Evolutionary conservation across 2,329 filamentous ascomycete species (phyloP).

Genomic region (Aspergillus quadricinctus): DNA sequence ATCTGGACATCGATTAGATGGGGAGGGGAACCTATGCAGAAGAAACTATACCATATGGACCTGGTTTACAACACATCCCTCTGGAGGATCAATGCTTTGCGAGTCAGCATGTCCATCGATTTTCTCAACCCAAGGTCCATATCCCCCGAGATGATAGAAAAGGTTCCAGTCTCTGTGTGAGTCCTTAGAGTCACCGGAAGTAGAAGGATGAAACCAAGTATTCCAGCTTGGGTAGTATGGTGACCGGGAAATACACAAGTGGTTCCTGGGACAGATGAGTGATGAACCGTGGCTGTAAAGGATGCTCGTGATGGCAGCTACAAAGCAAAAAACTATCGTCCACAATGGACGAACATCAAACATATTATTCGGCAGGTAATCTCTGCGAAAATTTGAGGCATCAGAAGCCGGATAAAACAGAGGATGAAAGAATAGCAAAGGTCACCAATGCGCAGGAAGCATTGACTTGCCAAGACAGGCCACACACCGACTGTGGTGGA

Average conservation of each 20-base stretch:
- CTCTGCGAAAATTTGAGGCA: background rate
- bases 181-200: background rate
- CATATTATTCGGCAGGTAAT: conserved; percentile 4
- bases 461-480: background rate
- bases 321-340: conserved; percentile 4
- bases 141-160: conserved; percentile 51
- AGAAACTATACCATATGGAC: conserved; percentile 52
- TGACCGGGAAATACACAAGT: background rate
- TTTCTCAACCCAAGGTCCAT: conserved; percentile 54
- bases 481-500: background rate
- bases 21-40: background rate
- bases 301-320: conserved; percentile 9
- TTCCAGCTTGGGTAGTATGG: conserved; percentile 17
- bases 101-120: conserved; percentile 28
- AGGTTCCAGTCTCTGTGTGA: conserved; percentile 43
- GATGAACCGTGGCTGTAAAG: conserved; percentile 2
- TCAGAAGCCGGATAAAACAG: too few species aligned
- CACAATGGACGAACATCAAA: background rate
- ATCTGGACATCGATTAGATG: conserved; percentile 35
- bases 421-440: background rate
- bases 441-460: background rate
- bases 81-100: conserved; percentile 42
- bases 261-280: background rate
- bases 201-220: conserved; percentile 16
- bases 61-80: conserved; percentile 50